Percentiles rank a stretch among this genome's conserved stretches.
Evolutionary conservation across 306 rosid species (phyloP).

Genomic region (Cucurbita moschata): DNA sequence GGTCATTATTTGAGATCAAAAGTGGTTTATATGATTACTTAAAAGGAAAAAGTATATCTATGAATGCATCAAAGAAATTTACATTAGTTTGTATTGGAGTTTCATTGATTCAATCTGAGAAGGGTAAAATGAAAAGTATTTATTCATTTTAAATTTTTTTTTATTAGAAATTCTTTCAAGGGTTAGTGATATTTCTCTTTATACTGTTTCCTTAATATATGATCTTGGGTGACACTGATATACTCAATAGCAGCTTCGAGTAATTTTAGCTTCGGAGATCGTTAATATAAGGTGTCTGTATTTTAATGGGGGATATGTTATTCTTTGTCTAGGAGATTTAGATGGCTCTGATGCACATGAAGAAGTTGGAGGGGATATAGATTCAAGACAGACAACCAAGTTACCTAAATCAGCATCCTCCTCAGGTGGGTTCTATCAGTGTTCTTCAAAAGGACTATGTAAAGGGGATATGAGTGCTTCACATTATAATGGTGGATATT

Average conservation of each 20-base stretch:
- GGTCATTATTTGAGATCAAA: neutral
- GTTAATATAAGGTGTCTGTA: neutral
- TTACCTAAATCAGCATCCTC: slow-evolving; percentile 94
- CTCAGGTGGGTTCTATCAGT: slow-evolving; percentile 99
- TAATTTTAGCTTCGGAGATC: neutral
- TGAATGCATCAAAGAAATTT: neutral
- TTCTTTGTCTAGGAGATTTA: slow-evolving; percentile 55
- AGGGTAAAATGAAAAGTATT: too few species aligned
- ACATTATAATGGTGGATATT: slow-evolving; percentile 73
- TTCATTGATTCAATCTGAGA: neutral
- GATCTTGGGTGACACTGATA: neutral
- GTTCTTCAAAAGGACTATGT: slow-evolving; percentile 89
- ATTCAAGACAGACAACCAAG: slow-evolving; percentile 46
- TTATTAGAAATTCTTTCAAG: neutral
- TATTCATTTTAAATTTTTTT: too few species aligned
- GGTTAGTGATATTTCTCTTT: neutral
- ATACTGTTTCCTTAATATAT: neutral
- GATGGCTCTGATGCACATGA: slow-evolving; percentile 80
- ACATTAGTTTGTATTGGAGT: neutral
- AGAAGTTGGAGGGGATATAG: slow-evolving; percentile 57
- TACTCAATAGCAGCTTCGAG: neutral
- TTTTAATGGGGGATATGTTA: neutral
- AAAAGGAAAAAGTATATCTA: neutral
- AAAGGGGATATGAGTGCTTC: slow-evolving; percentile 88
- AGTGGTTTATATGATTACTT: neutral